A percentile compares a stretch with the other conserved stretches of the same genome.
Evolutionary conservation across 306 rosid genomes (phyloP).

Genomic region (Cucurbita maxima): DNA sequence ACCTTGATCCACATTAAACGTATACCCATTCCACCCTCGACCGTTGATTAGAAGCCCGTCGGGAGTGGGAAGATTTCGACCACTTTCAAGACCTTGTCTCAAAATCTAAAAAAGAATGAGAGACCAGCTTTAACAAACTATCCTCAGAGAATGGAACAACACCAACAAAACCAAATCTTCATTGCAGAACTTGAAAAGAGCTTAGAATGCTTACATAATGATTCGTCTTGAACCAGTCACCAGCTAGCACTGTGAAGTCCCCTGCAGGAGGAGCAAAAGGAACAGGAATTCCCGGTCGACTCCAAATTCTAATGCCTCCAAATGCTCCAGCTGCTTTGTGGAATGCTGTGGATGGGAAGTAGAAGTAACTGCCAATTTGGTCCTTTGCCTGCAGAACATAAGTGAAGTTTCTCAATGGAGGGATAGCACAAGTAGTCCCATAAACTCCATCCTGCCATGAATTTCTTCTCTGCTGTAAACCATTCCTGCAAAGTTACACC

Average conservation of each 20-base stretch:
- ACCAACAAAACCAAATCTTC: neutral
- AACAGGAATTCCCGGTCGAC: constrained; percentile 85
- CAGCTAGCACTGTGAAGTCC: constrained; percentile 63
- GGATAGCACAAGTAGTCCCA: constrained; percentile 58
- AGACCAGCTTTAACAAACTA: neutral
- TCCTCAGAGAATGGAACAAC: neutral
- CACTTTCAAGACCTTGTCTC: constrained; percentile 55
- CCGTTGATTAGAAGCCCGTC: constrained; percentile 91
- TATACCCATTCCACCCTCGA: constrained; percentile 82
- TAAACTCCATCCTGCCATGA: constrained; percentile 69
- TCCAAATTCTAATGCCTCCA: constrained; percentile 70
- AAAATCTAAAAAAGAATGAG: constrained; percentile 25
- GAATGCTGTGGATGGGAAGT: constrained; percentile 48
- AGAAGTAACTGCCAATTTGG: constrained; percentile 53
- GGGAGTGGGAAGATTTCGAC: constrained; percentile 68
- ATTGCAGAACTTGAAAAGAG: neutral
- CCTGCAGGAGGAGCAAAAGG: constrained; percentile 91
- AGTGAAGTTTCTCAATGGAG: constrained; percentile 48
- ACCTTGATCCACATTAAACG: constrained; percentile 91
- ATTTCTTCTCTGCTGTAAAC: constrained; percentile 82
- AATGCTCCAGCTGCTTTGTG: constrained; percentile 72
- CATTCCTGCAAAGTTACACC: constrained; percentile 45
- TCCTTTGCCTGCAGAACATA: constrained; percentile 42
- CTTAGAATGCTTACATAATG: constrained; percentile 31
- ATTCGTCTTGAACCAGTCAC: constrained; percentile 80